Conservation (phyloP, 2,329 filamentous ascomycete genomes). For the Talaromyces sp. region DNA sequence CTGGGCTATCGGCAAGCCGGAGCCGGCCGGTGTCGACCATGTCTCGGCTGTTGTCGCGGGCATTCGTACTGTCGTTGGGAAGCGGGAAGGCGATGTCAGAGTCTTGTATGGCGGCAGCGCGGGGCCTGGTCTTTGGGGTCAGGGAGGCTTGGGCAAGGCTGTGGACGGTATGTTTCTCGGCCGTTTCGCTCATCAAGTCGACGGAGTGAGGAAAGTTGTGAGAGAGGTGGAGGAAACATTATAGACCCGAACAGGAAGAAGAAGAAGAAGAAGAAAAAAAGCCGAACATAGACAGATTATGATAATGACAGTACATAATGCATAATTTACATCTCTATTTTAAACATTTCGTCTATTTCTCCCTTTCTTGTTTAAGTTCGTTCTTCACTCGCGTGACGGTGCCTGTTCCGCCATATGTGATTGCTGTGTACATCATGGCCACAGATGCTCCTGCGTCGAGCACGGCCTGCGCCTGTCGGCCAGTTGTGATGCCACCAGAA, state of each 20-base stretch:
- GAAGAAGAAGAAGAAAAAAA: neutral
- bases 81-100: slow-evolving; percentile 54
- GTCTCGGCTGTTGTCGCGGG: slow-evolving; percentile 64
- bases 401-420: slow-evolving; percentile 59
- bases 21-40: slow-evolving; percentile 66
- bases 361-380: slow-evolving; percentile 38
- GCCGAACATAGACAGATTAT: neutral
- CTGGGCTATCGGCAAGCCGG: slow-evolving; percentile 74
- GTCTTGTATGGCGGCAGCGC: slow-evolving; percentile 81
- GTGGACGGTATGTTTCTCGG: slow-evolving; percentile 79
- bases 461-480: slow-evolving; percentile 72
- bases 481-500: slow-evolving; percentile 86
- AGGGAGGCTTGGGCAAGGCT: slow-evolving; percentile 52
- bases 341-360: slow-evolving; percentile 16
- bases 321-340: slow-evolving; percentile 1
- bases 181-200: slow-evolving; percentile 71
- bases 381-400: slow-evolving; percentile 51
- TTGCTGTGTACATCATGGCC: slow-evolving; percentile 83
- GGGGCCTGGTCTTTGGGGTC: slow-evolving; percentile 65
- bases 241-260: neutral
- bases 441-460: slow-evolving; percentile 85
- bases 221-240: slow-evolving; percentile 56
- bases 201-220: slow-evolving; percentile 65
- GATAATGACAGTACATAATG: slow-evolving; percentile 3
- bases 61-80: slow-evolving; percentile 51